Evolutionary conservation across 495 filamentous ascomycete species (phyloP).

Genomic region (Aspergillus baeticus): DNA sequence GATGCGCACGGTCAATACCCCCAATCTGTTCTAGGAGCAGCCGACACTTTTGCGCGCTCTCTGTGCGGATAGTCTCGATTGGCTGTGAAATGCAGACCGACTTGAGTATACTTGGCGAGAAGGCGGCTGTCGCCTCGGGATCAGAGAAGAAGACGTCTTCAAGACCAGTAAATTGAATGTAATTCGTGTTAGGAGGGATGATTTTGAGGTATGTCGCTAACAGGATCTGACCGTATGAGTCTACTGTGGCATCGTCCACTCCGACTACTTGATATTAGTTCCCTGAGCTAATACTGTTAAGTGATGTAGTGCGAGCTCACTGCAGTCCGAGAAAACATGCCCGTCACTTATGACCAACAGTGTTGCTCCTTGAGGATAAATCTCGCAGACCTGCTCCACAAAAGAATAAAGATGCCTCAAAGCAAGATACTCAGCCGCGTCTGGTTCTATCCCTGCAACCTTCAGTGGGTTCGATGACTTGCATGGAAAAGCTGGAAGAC

Average conservation of each 20-base stretch:
- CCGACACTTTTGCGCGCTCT: not conserved
- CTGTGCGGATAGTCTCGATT: not conserved
- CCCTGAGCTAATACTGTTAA: conserved; percentile 13
- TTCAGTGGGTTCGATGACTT: conserved; percentile 49
- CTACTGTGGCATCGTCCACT: conserved; percentile 34
- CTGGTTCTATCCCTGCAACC: conserved; percentile 44
- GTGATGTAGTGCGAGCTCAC: conserved; percentile 35
- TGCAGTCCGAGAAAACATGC: conserved; percentile 23
- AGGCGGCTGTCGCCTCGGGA: not conserved
- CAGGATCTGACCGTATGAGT: conserved; percentile 18
- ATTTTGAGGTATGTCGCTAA: not conserved
- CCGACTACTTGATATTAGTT: conserved; percentile 37
- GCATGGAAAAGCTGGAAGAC: conserved; percentile 52
- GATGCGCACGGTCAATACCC: not conserved
- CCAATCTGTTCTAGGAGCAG: not conserved
- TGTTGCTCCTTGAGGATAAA: conserved; percentile 43
- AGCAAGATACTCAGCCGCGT: conserved; percentile 50
- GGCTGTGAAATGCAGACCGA: not conserved
- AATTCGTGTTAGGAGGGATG: not conserved
- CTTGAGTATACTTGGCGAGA: not conserved
- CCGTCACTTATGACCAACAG: conserved; percentile 50
- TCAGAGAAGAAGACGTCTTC: not conserved
- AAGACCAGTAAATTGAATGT: not conserved
- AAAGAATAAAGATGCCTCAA: conserved; percentile 40
- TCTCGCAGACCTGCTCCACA: conserved; percentile 34